Conservation (phyloP, 306 rosid genomes). For the Fragaria ananassa region DNA sequence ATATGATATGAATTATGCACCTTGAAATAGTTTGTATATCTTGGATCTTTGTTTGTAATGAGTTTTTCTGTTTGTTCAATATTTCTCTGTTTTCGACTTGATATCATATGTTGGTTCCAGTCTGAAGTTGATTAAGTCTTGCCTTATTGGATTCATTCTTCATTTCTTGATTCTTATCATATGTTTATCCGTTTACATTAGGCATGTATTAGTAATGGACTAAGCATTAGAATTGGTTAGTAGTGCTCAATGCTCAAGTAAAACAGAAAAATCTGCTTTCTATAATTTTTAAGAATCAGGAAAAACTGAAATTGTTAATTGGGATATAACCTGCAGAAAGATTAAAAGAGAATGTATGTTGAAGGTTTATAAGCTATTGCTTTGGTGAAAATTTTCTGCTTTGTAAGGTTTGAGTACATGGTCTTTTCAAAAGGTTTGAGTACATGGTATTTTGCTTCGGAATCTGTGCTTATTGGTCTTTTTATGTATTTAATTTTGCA, state of each 20-base stretch:
- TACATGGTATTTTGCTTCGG: background rate
- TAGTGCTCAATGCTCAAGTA: constrained; percentile 4
- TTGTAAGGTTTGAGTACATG: background rate
- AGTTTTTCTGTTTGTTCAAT: background rate
- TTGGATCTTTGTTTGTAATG: background rate
- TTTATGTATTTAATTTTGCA: constrained; percentile 34
- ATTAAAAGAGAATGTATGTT: background rate
- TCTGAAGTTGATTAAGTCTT: background rate
- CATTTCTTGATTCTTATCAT: background rate
- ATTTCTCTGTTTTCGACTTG: background rate
- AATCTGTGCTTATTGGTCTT: background rate
- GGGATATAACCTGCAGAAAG: background rate
- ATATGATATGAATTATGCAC: background rate
- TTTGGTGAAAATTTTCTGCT: constrained; percentile 10
- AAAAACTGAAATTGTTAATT: background rate
- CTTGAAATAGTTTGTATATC: constrained; percentile 2
- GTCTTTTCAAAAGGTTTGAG: background rate
- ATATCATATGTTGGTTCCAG: background rate
- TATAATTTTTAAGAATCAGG: background rate
- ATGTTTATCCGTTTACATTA: too few relatives aligned
- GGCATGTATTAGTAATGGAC: background rate
- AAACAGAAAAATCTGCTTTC: background rate
- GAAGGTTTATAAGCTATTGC: background rate
- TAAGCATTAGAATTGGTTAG: background rate
- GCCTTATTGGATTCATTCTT: background rate